Conservation (phyloP, 805 yeast species). For the Priceomyces castillae region DNA sequence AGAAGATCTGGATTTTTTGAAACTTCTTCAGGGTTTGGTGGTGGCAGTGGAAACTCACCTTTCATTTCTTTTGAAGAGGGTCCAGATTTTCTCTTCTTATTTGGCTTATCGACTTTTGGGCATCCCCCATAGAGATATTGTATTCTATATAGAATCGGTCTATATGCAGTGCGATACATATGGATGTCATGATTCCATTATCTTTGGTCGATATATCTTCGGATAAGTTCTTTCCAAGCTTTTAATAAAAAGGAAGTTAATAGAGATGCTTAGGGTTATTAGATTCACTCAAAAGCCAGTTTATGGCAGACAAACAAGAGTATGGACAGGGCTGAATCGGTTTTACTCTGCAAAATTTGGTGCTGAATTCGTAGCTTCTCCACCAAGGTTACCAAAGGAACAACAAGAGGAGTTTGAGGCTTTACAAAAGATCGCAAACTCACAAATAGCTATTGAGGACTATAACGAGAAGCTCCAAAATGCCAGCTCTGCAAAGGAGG, state of each 20-base stretch:
- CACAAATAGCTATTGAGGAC: conserved; percentile 75
- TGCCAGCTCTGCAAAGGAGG: conserved; percentile 25
- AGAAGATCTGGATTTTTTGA: conserved; percentile 5
- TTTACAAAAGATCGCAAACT: conserved; percentile 74
- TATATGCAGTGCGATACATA: too few species aligned
- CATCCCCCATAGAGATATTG: too few species aligned
- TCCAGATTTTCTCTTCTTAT: too few species aligned
- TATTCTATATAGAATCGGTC: too few species aligned
- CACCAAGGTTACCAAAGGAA: conserved; percentile 73
- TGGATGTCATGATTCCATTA: too few species aligned
- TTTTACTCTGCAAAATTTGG: conserved; percentile 20
- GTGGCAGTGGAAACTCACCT: conserved; percentile 15
- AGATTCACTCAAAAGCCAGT: not conserved
- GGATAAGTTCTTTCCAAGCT: not conserved
- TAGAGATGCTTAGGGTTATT: not conserved
- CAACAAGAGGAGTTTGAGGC: conserved; percentile 91
- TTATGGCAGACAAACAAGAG: not conserved
- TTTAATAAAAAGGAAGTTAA: not conserved
- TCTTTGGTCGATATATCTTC: too few species aligned
- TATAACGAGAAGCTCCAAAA: conserved; percentile 50
- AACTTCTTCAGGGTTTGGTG: conserved; percentile 12
- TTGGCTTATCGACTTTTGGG: too few species aligned
- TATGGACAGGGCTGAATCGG: conserved; percentile 2
- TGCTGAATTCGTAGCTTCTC: conserved; percentile 36
- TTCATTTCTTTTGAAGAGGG: conserved; percentile 3